A percentile compares a stretch with the other conserved stretches of the same genome.
These are phyloP conservation scores for Cynanchum wilfordii DNA, from an alignment of 257 asterid species.

Conservation along the genomic window DNA sequence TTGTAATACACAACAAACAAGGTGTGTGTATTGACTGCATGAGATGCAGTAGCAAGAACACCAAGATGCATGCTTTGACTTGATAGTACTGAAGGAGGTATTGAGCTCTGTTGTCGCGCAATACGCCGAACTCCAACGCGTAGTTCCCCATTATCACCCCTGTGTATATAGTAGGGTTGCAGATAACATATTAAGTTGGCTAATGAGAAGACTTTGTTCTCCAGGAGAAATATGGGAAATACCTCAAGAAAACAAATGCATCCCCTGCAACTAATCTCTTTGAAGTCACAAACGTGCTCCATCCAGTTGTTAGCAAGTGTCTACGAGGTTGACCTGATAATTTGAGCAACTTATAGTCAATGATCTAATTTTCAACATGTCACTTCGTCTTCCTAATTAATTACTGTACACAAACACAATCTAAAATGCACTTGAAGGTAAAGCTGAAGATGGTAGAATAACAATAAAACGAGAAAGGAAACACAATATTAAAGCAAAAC, in stretches of 20 bases:
- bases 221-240: not conserved
- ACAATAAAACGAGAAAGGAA: not conserved
- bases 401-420: not conserved
- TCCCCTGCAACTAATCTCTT: slow-evolving; percentile 70
- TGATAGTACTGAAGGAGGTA: slow-evolving; percentile 73
- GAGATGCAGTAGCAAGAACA: slow-evolving; percentile 82
- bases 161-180: slow-evolving; percentile 14
- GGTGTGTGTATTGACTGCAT: slow-evolving; percentile 63
- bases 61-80: slow-evolving; percentile 95
- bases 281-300: slow-evolving; percentile 81
- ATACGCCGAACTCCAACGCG: slow-evolving; percentile 76
- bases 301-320: slow-evolving; percentile 76
- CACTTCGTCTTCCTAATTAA: not conserved
- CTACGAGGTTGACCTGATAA: slow-evolving; percentile 77
- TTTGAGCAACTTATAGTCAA: not conserved
- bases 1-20: slow-evolving; percentile 64
- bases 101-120: slow-evolving; percentile 55
- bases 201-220: not conserved
- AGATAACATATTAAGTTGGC: not conserved
- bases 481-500: not conserved
- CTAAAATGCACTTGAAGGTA: not conserved
- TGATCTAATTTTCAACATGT: not conserved
- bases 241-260: slow-evolving; percentile 77
- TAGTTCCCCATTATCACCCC: slow-evolving; percentile 63
- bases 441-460: not conserved